Conservation (phyloP, 208 protist species). For the Vickermania ingenoplastis region DNA sequence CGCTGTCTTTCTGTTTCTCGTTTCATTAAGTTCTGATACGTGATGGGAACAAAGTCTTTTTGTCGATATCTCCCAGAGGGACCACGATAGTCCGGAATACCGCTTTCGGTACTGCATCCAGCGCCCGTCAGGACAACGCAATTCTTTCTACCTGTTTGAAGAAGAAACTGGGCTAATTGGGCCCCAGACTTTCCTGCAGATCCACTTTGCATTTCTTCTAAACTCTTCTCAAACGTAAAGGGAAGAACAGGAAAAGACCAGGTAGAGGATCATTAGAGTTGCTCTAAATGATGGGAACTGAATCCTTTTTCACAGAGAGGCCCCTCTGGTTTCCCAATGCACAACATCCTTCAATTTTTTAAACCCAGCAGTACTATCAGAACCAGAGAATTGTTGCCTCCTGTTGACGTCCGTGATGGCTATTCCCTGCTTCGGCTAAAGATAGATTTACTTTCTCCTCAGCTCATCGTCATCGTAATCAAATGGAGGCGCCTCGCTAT, state of each 20-base stretch:
- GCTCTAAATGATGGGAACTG: too few relatives aligned
- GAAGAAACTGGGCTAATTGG: slow-evolving; percentile 23
- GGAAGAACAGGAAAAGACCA: not conserved
- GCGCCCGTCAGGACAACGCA: slow-evolving; percentile 61
- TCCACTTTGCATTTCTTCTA: too few relatives aligned
- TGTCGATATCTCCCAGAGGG: slow-evolving; percentile 60
- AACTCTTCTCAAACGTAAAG: not conserved
- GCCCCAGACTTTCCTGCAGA: not conserved
- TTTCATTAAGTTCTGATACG: slow-evolving; percentile 49
- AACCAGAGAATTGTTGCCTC: too few relatives aligned
- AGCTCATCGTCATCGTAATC: slow-evolving; percentile 45
- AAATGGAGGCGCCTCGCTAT: slow-evolving; percentile 37
- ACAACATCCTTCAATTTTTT: too few relatives aligned
- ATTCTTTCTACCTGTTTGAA: not conserved
- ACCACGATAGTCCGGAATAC: slow-evolving; percentile 72
- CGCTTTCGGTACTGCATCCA: slow-evolving; percentile 80
- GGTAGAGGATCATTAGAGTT: too few relatives aligned
- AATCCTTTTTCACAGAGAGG: too few relatives aligned
- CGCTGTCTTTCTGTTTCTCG: slow-evolving; percentile 52
- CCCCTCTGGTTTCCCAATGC: too few relatives aligned
- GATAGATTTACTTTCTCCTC: too few relatives aligned
- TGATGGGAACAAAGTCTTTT: slow-evolving; percentile 55
- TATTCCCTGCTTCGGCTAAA: too few relatives aligned
- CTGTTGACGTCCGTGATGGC: too few relatives aligned
- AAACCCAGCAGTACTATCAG: too few relatives aligned